phyloP scores from a whole-genome alignment of 352 stramenopile genomes.

The Ochromonadaceae sp. region DNA sequence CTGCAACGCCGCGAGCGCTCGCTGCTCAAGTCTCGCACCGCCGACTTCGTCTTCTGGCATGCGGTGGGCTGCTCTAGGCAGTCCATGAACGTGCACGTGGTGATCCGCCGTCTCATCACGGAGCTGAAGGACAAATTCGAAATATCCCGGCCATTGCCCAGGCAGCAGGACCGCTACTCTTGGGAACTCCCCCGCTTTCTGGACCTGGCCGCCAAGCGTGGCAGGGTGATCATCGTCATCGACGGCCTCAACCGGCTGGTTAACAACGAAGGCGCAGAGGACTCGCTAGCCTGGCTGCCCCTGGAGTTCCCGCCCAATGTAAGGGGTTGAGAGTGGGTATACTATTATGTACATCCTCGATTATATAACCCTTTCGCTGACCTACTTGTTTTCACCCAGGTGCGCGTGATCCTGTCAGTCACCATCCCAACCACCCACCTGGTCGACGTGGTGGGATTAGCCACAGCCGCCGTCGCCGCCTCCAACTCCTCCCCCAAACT shows the following conservation, averaged over 20 bases:
- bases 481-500: too few species aligned
- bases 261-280: constrained; percentile 57
- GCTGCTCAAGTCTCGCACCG: not conserved
- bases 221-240: constrained; percentile 65
- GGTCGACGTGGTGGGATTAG: too few species aligned
- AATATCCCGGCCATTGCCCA: constrained; percentile 55
- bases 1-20: not conserved
- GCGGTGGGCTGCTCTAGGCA: constrained; percentile 64
- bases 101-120: constrained; percentile 60
- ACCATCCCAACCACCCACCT: constrained; percentile 33
- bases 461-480: too few species aligned
- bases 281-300: constrained; percentile 71
- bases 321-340: too few species aligned
- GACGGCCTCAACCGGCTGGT: constrained; percentile 62
- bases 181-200: constrained; percentile 75
- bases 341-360: too few species aligned
- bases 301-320: constrained; percentile 64
- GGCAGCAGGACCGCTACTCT: constrained; percentile 59
- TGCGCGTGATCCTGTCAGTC: constrained; percentile 51
- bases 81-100: constrained; percentile 57
- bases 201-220: constrained; percentile 66
- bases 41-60: constrained; percentile 70
- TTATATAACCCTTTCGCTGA: too few species aligned
- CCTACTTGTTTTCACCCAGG: too few species aligned
- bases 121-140: constrained; percentile 78